Evolutionary conservation across 2,329 filamentous ascomycete species (phyloP).

Genomic region (Arthrobotrys megalospora): DNA sequence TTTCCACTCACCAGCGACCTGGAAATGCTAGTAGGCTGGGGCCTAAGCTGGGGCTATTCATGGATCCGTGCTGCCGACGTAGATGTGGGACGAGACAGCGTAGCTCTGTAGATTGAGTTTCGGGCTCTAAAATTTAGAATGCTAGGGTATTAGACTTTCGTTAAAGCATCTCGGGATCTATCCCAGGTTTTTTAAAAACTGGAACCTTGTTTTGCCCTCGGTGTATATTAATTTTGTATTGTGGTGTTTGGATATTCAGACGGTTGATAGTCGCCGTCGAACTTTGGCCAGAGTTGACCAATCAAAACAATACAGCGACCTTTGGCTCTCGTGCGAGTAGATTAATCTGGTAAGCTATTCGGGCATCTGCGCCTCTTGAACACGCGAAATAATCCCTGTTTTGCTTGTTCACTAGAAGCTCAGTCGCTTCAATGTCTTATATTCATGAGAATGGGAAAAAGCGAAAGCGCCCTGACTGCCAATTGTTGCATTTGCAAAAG

Average conservation of each 20-base stretch:
- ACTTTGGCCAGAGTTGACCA: not conserved
- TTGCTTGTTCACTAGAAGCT: not conserved
- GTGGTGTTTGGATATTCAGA: too few relatives aligned
- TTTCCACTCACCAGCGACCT: not conserved
- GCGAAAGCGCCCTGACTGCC: not conserved
- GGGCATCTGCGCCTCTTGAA: too few relatives aligned
- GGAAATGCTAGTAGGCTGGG: not conserved
- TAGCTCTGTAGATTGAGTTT: constrained; percentile 7
- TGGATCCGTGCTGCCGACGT: constrained; percentile 9
- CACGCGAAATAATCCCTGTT: not conserved
- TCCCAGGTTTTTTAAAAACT: not conserved
- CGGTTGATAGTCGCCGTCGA: too few relatives aligned
- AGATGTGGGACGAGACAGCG: not conserved
- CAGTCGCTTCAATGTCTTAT: not conserved
- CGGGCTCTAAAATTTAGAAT: not conserved
- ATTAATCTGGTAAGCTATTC: too few relatives aligned
- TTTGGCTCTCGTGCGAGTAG: too few relatives aligned
- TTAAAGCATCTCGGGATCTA: not conserved
- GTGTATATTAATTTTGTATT: too few relatives aligned
- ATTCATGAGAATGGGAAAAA: not conserved
- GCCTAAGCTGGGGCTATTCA: not conserved
- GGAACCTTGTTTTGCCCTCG: not conserved
- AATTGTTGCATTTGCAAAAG: not conserved
- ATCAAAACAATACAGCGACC: too few relatives aligned
- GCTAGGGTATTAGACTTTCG: not conserved